These are phyloP conservation scores for Chaetothyriales sp. DNA, from an alignment of 2,329 filamentous ascomycete genomes.

Conservation along the genomic window DNA sequence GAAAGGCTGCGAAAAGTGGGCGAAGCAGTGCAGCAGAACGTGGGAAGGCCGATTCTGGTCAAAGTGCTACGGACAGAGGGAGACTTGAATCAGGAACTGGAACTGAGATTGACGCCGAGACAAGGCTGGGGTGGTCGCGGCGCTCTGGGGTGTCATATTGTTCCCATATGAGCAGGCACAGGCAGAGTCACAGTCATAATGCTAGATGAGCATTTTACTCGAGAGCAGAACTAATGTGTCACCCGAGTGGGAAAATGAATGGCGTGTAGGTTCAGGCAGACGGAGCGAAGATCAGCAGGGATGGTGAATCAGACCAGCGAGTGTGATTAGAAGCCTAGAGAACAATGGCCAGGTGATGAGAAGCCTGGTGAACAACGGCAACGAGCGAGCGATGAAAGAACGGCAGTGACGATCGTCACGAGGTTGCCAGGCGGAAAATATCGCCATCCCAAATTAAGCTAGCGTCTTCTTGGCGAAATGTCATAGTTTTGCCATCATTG, in stretches of 20 bases:
- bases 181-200: background rate
- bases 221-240: background rate
- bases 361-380: too few relatives aligned
- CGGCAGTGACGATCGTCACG: background rate
- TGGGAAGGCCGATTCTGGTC: conserved; percentile 46
- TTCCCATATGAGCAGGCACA: conserved; percentile 47
- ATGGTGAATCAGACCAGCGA: background rate
- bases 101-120: conserved; percentile 58
- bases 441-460: background rate
- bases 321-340: background rate
- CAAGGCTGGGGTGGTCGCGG: conserved; percentile 83
- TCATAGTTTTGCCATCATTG: background rate
- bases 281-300: too few relatives aligned
- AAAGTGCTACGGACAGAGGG: conserved; percentile 10
- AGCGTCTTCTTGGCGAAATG: background rate
- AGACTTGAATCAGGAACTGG: conserved; percentile 36
- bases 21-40: conserved; percentile 75
- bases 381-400: background rate
- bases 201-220: background rate
- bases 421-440: background rate
- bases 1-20: conserved; percentile 72
- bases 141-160: conserved; percentile 74
- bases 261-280: too few relatives aligned
- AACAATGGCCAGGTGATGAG: too few relatives aligned
- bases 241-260: background rate